Percentiles rank a stretch among this genome's conserved stretches.
These are phyloP conservation scores for Novakomyces olei DNA, from an alignment of 805 yeast genomes.

Conservation along the genomic window DNA sequence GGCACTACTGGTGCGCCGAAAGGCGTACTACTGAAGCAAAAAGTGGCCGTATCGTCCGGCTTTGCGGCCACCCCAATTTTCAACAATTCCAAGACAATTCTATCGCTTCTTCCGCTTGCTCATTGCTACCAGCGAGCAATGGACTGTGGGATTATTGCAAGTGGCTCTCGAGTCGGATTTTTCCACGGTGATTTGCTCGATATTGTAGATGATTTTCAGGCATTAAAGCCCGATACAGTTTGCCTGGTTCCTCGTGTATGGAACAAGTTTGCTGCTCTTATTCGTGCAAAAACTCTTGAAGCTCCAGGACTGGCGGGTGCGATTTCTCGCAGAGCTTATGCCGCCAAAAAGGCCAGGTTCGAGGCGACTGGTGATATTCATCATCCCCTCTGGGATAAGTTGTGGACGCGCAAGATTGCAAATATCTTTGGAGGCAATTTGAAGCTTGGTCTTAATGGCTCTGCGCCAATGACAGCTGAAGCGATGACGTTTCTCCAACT, in stretches of 20 bases:
- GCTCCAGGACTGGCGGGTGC: conserved; percentile 26
- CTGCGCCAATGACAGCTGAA: conserved; percentile 47
- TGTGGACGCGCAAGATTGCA: conserved; percentile 24
- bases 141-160: conserved; percentile 22
- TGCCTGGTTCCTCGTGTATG: conserved; percentile 43
- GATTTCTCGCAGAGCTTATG: conserved; percentile 20
- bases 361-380: conserved; percentile 21
- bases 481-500: conserved; percentile 40
- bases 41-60: conserved; percentile 12
- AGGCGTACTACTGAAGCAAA: conserved; percentile 40
- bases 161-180: conserved; percentile 33
- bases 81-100: conserved; percentile 16
- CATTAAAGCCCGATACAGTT: conserved; percentile 30
- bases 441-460: conserved; percentile 27
- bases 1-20: conserved; percentile 62
- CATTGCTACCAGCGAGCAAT: conserved; percentile 35
- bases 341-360: conserved; percentile 18
- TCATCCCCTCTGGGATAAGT: conserved; percentile 17
- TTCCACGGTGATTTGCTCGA: conserved; percentile 29
- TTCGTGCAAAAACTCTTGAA: conserved; percentile 26
- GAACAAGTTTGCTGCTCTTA: conserved; percentile 37
- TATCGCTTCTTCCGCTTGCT: conserved; percentile 31
- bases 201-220: conserved; percentile 37
- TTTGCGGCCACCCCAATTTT: conserved; percentile 15
- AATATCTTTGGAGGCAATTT: conserved; percentile 27